Evolutionary conservation across 768 basidiomycete genomes (phyloP).

Genomic region (Collybia nuda): DNA sequence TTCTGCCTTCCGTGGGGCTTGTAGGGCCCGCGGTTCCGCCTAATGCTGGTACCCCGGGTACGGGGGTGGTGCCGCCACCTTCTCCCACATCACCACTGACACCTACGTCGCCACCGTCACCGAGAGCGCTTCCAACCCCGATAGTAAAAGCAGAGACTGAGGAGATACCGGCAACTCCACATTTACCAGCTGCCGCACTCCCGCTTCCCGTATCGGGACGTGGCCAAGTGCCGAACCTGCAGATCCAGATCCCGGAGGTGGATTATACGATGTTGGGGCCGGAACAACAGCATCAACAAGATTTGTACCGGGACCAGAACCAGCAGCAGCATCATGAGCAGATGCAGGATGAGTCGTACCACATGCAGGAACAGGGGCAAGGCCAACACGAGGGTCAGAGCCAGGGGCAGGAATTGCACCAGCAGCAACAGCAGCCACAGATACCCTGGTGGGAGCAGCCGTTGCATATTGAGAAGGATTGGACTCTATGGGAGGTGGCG

Average conservation of each 20-base stretch:
- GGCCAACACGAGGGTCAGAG: background rate
- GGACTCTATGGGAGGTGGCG: slow-evolving; percentile 18
- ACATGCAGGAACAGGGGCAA: background rate
- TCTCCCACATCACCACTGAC: background rate
- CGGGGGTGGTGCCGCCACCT: no score
- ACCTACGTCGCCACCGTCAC: background rate
- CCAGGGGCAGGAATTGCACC: background rate
- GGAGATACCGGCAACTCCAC: no score
- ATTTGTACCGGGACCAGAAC: background rate
- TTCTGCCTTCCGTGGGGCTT: no score
- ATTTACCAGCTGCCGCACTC: no score
- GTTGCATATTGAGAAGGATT: slow-evolving; percentile 2
- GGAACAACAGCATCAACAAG: background rate
- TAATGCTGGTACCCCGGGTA: no score
- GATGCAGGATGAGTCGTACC: no score
- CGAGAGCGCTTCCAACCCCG: background rate
- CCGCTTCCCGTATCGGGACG: no score
- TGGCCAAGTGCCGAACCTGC: background rate
- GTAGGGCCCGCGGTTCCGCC: no score
- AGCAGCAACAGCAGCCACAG: background rate
- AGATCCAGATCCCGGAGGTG: slow-evolving; percentile 6
- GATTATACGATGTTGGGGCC: background rate
- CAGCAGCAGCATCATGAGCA: slow-evolving; percentile 2
- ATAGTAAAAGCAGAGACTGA: background rate
- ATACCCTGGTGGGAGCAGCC: slow-evolving; percentile 4